phyloP scores from a whole-genome alignment of 73 alveolate species.

The Stentor roeselii region DNA sequence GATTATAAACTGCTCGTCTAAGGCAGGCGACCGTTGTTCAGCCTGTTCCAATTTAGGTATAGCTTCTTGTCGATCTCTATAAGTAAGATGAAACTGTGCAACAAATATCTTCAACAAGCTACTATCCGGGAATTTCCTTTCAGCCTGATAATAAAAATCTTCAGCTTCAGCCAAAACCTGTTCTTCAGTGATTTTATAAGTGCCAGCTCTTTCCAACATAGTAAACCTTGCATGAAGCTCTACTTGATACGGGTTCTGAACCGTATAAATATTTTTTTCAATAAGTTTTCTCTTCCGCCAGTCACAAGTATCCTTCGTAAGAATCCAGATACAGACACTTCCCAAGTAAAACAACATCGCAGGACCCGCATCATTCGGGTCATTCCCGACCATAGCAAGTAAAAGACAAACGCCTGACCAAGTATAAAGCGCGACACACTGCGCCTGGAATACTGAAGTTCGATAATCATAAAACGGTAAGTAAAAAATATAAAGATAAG shows the following conservation, averaged over 20 bases:
- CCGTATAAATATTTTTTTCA: not conserved
- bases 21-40: not conserved
- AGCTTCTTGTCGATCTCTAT: conserved; percentile 22
- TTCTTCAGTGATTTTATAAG: conserved; percentile 1
- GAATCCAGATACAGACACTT: conserved; percentile 6
- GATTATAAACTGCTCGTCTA: conserved; percentile 18
- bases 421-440: conserved; percentile 2
- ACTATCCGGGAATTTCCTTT: conserved; percentile 18
- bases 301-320: not conserved
- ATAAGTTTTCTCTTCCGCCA: conserved; percentile 9
- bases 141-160: conserved; percentile 25
- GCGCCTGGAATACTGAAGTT: conserved; percentile 1
- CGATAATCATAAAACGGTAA: conserved; percentile 22
- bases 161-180: not conserved
- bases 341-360: conserved; percentile 7
- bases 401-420: not conserved
- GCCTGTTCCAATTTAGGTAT: conserved; percentile 24
- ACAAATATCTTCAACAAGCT: conserved; percentile 16
- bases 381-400: not conserved
- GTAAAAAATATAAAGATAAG: not conserved
- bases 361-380: not conserved
- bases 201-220: not conserved
- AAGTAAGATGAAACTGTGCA: conserved; percentile 17
- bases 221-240: conserved; percentile 21
- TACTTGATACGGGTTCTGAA: conserved; percentile 14